These are phyloP conservation scores for Phascolomyces articulosus DNA, from an alignment of 371 early-diverging fungal genomes.

Conservation along the genomic window DNA sequence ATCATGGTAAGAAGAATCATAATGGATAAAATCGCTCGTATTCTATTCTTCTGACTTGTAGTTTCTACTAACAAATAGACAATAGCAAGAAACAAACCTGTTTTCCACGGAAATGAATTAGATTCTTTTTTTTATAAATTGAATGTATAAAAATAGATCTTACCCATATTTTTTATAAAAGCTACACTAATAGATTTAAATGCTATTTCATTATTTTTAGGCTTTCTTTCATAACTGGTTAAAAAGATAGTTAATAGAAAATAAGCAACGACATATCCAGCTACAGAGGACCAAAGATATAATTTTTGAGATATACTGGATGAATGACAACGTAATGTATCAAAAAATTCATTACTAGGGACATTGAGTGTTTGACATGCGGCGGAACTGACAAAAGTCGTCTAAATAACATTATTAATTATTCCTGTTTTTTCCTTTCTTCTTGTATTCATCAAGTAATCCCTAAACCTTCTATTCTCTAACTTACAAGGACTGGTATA, in stretches of 20 bases:
- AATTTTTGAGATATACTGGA: constrained; percentile 50
- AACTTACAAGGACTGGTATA: constrained; percentile 47
- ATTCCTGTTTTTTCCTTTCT: too few relatives aligned
- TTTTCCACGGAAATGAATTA: too few relatives aligned
- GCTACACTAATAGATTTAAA: constrained; percentile 73
- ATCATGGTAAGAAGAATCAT: constrained; percentile 61
- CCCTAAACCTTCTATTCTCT: too few relatives aligned
- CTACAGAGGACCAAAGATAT: constrained; percentile 63
- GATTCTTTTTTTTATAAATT: too few relatives aligned
- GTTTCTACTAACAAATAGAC: constrained; percentile 62
- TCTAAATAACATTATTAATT: constrained; percentile 18
- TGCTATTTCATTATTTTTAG: constrained; percentile 69
- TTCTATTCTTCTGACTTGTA: constrained; percentile 50
- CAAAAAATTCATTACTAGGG: constrained; percentile 37
- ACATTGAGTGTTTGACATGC: constrained; percentile 60
- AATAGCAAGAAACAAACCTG: constrained; percentile 54
- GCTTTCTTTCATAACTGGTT: constrained; percentile 72
- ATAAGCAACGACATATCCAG: constrained; percentile 68
- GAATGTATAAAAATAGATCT: not conserved
- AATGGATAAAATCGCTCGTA: constrained; percentile 61
- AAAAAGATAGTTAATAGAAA: constrained; percentile 68
- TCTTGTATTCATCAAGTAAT: too few relatives aligned
- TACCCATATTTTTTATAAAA: constrained; percentile 74
- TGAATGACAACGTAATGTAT: constrained; percentile 54
- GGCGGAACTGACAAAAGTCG: constrained; percentile 63